These are phyloP conservation scores for Coemansia aciculifera DNA, from an alignment of 192 early-diverging fungal species.

Conservation along the genomic window DNA sequence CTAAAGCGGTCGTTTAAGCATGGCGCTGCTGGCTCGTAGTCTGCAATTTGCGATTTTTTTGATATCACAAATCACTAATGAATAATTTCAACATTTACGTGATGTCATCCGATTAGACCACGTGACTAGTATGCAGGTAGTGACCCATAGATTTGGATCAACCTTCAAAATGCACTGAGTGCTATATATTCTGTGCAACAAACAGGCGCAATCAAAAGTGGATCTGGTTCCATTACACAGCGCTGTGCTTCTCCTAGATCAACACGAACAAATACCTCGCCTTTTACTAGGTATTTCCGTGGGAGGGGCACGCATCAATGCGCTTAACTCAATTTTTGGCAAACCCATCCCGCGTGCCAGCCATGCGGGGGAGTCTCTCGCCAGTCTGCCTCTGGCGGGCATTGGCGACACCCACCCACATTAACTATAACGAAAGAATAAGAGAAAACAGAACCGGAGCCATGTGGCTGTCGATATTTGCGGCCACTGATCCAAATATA, in stretches of 20 bases:
- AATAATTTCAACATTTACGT: no score
- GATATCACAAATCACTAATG: no score
- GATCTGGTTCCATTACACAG: constrained; percentile 2
- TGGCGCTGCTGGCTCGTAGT: not conserved
- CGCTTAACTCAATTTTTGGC: constrained; percentile 27
- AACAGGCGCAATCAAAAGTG: not conserved
- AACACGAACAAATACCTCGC: constrained; percentile 26
- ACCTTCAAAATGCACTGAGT: not conserved
- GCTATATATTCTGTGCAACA: not conserved
- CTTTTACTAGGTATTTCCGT: constrained; percentile 37
- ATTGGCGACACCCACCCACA: not conserved
- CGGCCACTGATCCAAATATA: not conserved
- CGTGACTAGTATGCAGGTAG: not conserved
- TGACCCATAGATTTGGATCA: not conserved
- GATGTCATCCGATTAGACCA: not conserved
- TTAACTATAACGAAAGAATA: not conserved
- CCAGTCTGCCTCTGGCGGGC: constrained; percentile 1
- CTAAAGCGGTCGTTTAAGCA: constrained; percentile 39
- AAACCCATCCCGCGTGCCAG: constrained; percentile 12
- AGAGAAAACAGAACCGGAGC: not conserved
- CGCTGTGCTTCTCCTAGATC: constrained; percentile 30
- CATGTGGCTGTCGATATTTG: not conserved
- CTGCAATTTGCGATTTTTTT: no score
- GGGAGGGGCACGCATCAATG: constrained; percentile 22
- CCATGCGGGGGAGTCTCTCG: constrained; percentile 7